A percentile compares a stretch with the other conserved stretches of the same genome.
These are phyloP conservation scores for Petunia secreta DNA, from an alignment of 257 asterid species.

Conservation along the genomic window DNA sequence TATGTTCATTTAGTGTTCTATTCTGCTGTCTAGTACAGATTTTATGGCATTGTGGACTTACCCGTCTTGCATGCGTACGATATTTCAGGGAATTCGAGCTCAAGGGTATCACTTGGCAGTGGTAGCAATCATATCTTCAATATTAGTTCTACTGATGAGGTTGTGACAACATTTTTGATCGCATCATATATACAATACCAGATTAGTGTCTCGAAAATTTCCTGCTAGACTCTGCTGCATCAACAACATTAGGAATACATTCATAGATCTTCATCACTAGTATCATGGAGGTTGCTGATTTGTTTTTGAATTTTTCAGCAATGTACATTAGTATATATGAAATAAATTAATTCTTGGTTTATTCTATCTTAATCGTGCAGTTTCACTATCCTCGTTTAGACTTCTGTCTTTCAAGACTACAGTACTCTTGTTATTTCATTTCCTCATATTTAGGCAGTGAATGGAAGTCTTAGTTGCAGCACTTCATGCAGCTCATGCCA, in stretches of 20 bases:
- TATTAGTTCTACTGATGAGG: constrained; percentile 48
- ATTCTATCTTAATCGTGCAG: background rate
- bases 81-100: constrained; percentile 60
- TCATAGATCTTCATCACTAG: constrained; percentile 24
- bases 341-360: constrained; percentile 17
- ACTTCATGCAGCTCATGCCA: no score
- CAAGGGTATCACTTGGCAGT: constrained; percentile 42
- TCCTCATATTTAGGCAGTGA: no score
- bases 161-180: constrained; percentile 31
- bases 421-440: no score
- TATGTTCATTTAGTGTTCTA: constrained; percentile 1
- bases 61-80: constrained; percentile 18
- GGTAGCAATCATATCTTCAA: constrained; percentile 44
- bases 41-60: constrained; percentile 22
- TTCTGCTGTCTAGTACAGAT: constrained; percentile 1
- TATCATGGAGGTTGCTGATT: constrained; percentile 28
- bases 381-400: background rate
- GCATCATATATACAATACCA: background rate
- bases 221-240: constrained; percentile 26
- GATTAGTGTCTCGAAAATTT: background rate
- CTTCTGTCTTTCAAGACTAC: background rate
- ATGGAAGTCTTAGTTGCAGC: no score
- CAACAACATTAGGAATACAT: constrained; percentile 20
- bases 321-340: constrained; percentile 29
- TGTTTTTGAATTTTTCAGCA: constrained; percentile 33